These are phyloP conservation scores for Sporothrix pseudoabietina DNA, from an alignment of 2,329 filamentous ascomycete species.

Conservation along the genomic window DNA sequence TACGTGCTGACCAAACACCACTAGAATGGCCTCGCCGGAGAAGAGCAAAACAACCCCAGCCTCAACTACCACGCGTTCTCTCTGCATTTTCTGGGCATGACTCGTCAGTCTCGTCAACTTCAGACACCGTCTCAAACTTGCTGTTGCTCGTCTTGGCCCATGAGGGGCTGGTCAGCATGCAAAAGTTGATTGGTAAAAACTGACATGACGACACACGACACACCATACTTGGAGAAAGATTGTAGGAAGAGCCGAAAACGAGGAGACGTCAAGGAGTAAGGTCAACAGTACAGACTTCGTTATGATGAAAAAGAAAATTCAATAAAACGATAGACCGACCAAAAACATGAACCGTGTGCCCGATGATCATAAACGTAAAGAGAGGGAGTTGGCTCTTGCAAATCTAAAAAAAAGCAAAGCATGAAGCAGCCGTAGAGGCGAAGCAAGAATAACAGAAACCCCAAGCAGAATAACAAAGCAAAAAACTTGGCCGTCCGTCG, in stretches of 20 bases:
- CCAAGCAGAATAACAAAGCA: background rate
- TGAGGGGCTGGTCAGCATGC: background rate
- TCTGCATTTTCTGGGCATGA: background rate
- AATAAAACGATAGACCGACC: conserved; percentile 18
- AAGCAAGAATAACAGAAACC: background rate
- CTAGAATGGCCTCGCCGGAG: background rate
- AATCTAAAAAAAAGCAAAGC: conserved; percentile 5
- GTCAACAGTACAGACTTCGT: background rate
- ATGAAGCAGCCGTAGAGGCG: background rate
- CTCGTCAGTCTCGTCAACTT: conserved; percentile 19
- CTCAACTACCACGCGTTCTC: too few relatives aligned
- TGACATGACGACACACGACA: conserved; percentile 1
- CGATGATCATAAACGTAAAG: background rate
- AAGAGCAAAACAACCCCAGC: background rate
- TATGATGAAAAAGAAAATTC: background rate
- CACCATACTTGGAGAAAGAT: background rate
- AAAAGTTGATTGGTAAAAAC: background rate
- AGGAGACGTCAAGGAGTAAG: background rate
- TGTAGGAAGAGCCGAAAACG: background rate
- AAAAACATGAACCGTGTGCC: background rate
- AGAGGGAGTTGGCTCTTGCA: conserved; percentile 7
- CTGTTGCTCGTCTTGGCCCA: background rate
- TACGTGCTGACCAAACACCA: conserved; percentile 16
- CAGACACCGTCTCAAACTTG: conserved; percentile 17
- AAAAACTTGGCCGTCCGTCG: background rate